These are phyloP conservation scores for Pezicula rhizophila DNA, from an alignment of 2,329 filamentous ascomycete species.

Conservation along the genomic window DNA sequence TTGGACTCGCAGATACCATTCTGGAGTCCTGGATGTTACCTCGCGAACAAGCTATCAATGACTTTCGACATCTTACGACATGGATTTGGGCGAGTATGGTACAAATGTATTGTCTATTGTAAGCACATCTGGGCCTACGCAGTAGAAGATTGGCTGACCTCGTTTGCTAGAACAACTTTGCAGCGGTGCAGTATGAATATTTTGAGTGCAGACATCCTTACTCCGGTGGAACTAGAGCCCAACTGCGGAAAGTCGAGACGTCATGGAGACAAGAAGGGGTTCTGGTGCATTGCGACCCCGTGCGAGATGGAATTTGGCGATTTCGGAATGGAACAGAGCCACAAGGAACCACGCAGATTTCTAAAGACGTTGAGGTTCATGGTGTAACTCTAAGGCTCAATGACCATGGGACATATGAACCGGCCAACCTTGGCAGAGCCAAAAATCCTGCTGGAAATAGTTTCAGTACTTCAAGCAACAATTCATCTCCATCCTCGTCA, in stretches of 20 bases:
- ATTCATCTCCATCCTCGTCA: constrained; percentile 23
- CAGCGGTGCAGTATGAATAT: constrained; percentile 28
- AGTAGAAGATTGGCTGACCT: constrained; percentile 2
- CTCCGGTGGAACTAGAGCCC: constrained; percentile 13
- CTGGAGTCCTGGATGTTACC: constrained; percentile 4
- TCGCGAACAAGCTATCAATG: constrained; percentile 7
- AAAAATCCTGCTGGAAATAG: constrained; percentile 13
- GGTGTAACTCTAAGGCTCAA: constrained; percentile 15
- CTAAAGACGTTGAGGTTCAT: constrained; percentile 12
- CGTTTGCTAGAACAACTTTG: constrained; percentile 22
- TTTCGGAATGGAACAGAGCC: constrained; percentile 12
- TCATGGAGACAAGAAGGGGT: constrained; percentile 23
- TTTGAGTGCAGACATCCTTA: constrained; percentile 17
- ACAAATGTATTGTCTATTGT: constrained; percentile 30
- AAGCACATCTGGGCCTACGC: neutral
- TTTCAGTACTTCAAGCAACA: constrained; percentile 18
- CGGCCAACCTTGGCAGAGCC: constrained; percentile 19
- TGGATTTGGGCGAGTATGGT: constrained; percentile 28
- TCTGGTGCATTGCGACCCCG: constrained; percentile 22
- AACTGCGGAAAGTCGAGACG: constrained; percentile 23
- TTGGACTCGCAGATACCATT: neutral
- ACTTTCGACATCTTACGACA: constrained; percentile 17
- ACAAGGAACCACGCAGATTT: neutral
- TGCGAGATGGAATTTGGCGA: constrained; percentile 24
- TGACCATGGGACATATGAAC: constrained; percentile 24